Base-by-base conservation (phyloP, 2,329 filamentous ascomycete genomes). In the Grosmannia serpens region DNA sequence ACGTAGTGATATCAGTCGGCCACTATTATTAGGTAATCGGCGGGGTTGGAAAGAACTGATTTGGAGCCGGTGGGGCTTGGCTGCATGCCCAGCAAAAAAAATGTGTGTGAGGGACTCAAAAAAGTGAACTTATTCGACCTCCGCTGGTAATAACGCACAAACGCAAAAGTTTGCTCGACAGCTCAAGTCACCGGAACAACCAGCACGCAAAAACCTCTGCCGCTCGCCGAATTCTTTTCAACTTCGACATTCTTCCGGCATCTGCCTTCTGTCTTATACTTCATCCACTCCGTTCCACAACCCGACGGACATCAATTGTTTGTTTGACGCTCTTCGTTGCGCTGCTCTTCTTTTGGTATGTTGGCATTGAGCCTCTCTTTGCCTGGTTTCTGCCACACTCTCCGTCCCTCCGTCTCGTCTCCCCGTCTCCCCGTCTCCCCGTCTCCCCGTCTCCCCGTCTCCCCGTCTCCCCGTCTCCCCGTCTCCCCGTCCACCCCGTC, bases 161-260 rank as follows among this genome's bases (percentile, higher is more conserved):
- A 55, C 52, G 57, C 52, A 55, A 53, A 55, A 55, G 51, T 54
- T 58, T 58, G 51, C 44, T 47, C 49, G 26, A 20, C 20, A 24
- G 44, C 15, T 51, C 50, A 24, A 58, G 57, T 47, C 51, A 22
- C 24, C 57, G 57, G 57, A 55, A 55, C 26, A 58, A 58, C 56
- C 51, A 49, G 11, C 31, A 29, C 56, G 56, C 51, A 58, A 58
- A 58, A 58, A 54, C 56, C 51, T 53, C 38, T 52, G 46, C 29
- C 33, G 50, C 22, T 33, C 38, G 35, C 50, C 56, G 56, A 54
- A 47, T 58, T 58, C 20, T 44, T 47, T 49, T 52, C 55, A 38
- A n/a, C 41, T 31, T 51, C 31, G 46, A 35, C 22, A 31, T 56
- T 56, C 55, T 57, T 52, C 55, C 55, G 47, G 55, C 55, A 41